Evolutionary conservation across 495 filamentous ascomycete species (phyloP).

Genomic region (Penicillium dipodomyicola): DNA sequence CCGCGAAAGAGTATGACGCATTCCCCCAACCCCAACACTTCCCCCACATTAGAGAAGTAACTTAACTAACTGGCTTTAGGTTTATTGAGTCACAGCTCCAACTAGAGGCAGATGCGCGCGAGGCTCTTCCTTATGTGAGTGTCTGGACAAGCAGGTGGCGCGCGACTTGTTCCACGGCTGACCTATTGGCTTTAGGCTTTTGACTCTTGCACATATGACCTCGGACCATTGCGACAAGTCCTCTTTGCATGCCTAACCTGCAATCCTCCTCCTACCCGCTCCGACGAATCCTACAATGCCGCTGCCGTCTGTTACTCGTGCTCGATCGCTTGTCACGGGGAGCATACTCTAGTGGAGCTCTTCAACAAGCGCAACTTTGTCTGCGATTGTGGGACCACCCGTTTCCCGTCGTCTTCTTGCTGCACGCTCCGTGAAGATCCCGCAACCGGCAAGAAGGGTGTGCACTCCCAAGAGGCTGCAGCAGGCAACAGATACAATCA

Average conservation of each 20-base stretch:
- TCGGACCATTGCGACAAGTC: constrained; percentile 81
- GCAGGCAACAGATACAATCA: constrained; percentile 85
- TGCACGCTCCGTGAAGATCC: constrained; percentile 77
- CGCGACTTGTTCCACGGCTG: constrained; percentile 12
- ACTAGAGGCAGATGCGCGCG: constrained; percentile 91
- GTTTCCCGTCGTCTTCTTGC: constrained; percentile 63
- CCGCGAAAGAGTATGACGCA: constrained; percentile 71
- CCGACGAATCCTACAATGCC: constrained; percentile 61
- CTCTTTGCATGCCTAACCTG: constrained; percentile 92
- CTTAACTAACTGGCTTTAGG: constrained; percentile 39
- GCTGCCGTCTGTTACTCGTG: constrained; percentile 95
- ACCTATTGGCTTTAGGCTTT: constrained; percentile 60
- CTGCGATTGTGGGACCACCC: constrained; percentile 93
- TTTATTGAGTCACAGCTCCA: constrained; percentile 87
- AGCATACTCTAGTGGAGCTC: constrained; percentile 92
- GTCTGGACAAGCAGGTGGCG: background rate
- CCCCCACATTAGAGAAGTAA: background rate
- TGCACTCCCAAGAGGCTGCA: constrained; percentile 70
- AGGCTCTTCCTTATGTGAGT: constrained; percentile 84
- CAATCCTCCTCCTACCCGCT: constrained; percentile 68
- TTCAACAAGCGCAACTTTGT: constrained; percentile 94
- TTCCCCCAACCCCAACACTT: background rate
- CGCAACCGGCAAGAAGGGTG: constrained; percentile 70
- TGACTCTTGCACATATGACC: constrained; percentile 81
- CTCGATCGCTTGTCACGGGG: constrained; percentile 93